phyloP scores from a whole-genome alignment of 2,329 filamentous ascomycete species.

The Reticulascus tulasneorum region DNA sequence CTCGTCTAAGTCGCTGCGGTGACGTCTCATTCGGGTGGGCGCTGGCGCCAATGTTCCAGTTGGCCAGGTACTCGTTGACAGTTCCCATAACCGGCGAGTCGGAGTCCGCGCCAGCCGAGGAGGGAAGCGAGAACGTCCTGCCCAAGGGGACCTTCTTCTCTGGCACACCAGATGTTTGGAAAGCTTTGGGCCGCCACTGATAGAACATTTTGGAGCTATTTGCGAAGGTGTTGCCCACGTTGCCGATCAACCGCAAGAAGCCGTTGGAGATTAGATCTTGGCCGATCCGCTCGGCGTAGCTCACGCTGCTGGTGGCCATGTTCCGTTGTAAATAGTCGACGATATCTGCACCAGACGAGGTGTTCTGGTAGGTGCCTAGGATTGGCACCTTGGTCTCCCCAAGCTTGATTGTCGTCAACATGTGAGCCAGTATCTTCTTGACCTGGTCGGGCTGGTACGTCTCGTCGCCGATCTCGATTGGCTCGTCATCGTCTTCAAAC shows the following conservation, averaged over 20 bases:
- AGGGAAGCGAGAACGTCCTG: slow-evolving; percentile 70
- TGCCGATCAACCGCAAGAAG: slow-evolving; percentile 85
- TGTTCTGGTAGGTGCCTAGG: slow-evolving; percentile 90
- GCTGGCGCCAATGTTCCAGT: slow-evolving; percentile 92
- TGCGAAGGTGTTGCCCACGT: slow-evolving; percentile 90
- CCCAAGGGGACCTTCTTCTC: slow-evolving; percentile 76
- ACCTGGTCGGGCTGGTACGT: slow-evolving; percentile 80
- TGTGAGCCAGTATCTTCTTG: slow-evolving; percentile 84
- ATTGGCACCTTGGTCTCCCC: slow-evolving; percentile 94
- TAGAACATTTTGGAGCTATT: slow-evolving; percentile 98
- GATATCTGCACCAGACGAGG: slow-evolving; percentile 86
- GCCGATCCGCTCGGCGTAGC: slow-evolving; percentile 89
- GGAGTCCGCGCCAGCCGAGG: slow-evolving; percentile 42
- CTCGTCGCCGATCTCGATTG: slow-evolving; percentile 87
- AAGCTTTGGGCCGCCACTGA: slow-evolving; percentile 92
- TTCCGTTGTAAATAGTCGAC: slow-evolving; percentile 91
- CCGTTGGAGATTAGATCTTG: slow-evolving; percentile 86
- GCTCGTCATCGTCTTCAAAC: slow-evolving; percentile 71
- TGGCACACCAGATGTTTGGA: slow-evolving; percentile 79
- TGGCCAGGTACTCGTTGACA: slow-evolving; percentile 83
- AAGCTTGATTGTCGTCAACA: slow-evolving; percentile 81
- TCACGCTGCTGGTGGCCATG: slow-evolving; percentile 78
- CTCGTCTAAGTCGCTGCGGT: slow-evolving; percentile 77
- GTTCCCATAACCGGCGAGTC: slow-evolving; percentile 80
- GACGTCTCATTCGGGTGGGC: slow-evolving; percentile 91